Conservation (phyloP, 306 rosid species). For the Cucumis hystrix region DNA sequence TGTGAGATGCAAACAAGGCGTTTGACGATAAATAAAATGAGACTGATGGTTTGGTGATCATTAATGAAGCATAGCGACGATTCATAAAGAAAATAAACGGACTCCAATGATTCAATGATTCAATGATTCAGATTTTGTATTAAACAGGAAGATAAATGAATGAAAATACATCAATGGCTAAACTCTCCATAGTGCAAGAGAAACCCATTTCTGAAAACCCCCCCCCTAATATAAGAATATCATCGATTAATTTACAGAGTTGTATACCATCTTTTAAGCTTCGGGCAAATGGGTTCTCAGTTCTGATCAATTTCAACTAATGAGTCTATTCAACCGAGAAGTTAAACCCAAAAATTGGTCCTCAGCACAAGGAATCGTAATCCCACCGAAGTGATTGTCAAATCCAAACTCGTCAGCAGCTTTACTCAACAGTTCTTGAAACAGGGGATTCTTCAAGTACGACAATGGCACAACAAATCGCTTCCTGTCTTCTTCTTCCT, state of each 20-base stretch:
- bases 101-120: neutral
- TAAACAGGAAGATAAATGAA: too few species aligned
- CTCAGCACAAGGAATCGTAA: conserved; percentile 29
- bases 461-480: conserved; percentile 35
- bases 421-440: conserved; percentile 24
- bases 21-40: neutral
- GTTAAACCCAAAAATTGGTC: conserved; percentile 19
- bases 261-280: neutral
- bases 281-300: neutral
- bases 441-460: conserved; percentile 30
- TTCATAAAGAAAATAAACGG: neutral
- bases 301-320: neutral
- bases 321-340: neutral
- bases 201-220: neutral
- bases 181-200: neutral
- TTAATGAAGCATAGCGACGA: neutral
- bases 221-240: neutral
- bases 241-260: neutral
- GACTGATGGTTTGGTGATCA: neutral
- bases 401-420: conserved; percentile 34
- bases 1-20: neutral
- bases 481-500: conserved; percentile 6
- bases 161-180: neutral
- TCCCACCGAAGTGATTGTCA: conserved; percentile 17
- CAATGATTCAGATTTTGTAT: neutral